Percentiles rank a stretch among this genome's conserved stretches.
phyloP scores from a whole-genome alignment of 352 stramenopile species.

The Phytophthora hibernalis region DNA sequence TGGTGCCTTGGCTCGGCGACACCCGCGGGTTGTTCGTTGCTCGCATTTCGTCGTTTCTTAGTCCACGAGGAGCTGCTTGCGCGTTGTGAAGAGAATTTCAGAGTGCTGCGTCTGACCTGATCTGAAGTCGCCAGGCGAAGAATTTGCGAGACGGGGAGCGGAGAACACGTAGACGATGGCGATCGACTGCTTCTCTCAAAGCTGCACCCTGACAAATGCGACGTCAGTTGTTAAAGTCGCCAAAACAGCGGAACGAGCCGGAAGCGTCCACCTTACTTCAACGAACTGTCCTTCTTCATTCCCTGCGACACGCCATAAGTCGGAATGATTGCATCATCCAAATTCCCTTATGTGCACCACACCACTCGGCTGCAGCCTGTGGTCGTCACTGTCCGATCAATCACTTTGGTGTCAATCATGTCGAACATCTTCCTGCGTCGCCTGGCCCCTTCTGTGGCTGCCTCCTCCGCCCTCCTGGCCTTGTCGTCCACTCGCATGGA shows the following conservation, averaged over 20 bases:
- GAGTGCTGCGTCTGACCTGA: too few relatives aligned
- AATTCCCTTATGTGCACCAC: neutral
- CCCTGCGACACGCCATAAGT: neutral
- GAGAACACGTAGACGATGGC: neutral
- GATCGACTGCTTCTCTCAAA: too few relatives aligned
- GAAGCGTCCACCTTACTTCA: too few relatives aligned
- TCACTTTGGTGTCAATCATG: neutral
- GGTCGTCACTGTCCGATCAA: neutral
- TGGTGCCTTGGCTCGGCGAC: slow-evolving; percentile 9
- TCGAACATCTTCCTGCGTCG: slow-evolving; percentile 24
- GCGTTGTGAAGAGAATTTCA: slow-evolving; percentile 20
- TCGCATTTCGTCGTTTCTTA: slow-evolving; percentile 6
- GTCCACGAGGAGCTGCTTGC: neutral
- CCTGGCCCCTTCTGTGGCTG: slow-evolving; percentile 38
- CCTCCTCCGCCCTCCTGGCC: slow-evolving; percentile 29
- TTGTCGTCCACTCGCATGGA: slow-evolving; percentile 39
- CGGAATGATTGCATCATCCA: slow-evolving; percentile 17
- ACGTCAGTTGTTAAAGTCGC: slow-evolving; percentile 6
- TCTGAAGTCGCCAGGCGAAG: too few relatives aligned
- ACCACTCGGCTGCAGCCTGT: neutral
- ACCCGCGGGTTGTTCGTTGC: slow-evolving; percentile 21
- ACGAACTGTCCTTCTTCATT: neutral
- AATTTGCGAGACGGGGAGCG: neutral
- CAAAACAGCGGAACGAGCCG: neutral
- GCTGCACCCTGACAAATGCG: slow-evolving; percentile 23